phyloP scores from a whole-genome alignment of 345 rosid species.

The Hibiscus tridactylites region DNA sequence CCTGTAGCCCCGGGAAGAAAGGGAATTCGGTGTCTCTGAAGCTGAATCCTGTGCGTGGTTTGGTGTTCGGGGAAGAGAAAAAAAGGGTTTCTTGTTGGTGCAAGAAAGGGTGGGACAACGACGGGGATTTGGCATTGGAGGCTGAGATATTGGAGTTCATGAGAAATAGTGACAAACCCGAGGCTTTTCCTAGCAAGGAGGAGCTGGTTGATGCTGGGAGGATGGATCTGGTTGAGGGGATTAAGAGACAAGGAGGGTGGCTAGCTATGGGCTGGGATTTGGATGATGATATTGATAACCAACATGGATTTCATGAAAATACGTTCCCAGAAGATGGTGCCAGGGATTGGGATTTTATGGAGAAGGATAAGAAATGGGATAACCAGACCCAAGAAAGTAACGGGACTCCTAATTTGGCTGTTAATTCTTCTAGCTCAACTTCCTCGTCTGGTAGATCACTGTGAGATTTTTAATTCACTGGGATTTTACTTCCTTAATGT shows the following conservation, averaged over 20 bases:
- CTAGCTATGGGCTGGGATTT: slow-evolving; percentile 81
- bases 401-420: slow-evolving; percentile 21
- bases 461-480: slow-evolving; percentile 40
- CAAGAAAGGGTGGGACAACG: slow-evolving; percentile 32
- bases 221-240: slow-evolving; percentile 63
- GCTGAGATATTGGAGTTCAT: slow-evolving; percentile 79
- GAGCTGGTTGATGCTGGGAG: slow-evolving; percentile 57
- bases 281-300: slow-evolving; percentile 27
- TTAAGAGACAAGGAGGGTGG: slow-evolving; percentile 69
- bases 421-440: slow-evolving; percentile 19
- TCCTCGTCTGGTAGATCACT: slow-evolving; percentile 47
- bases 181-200: slow-evolving; percentile 58
- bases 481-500: not conserved
- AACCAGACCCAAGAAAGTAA: slow-evolving; percentile 14
- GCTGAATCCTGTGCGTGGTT: slow-evolving; percentile 18
- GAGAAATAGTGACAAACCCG: slow-evolving; percentile 52
- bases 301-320: slow-evolving; percentile 4
- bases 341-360: slow-evolving; percentile 11
- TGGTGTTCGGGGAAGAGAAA: slow-evolving; percentile 27
- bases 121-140: slow-evolving; percentile 49
- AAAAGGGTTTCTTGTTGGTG: slow-evolving; percentile 30
- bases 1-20: slow-evolving; percentile 4
- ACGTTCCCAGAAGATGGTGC: slow-evolving; percentile 7
- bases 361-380: slow-evolving; percentile 17
- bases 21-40: not conserved